Percentiles rank a stretch among this genome's conserved stretches.
Conservation (phyloP, 2,329 filamentous ascomycete genomes). For the Aspergillus bombycis region DNA sequence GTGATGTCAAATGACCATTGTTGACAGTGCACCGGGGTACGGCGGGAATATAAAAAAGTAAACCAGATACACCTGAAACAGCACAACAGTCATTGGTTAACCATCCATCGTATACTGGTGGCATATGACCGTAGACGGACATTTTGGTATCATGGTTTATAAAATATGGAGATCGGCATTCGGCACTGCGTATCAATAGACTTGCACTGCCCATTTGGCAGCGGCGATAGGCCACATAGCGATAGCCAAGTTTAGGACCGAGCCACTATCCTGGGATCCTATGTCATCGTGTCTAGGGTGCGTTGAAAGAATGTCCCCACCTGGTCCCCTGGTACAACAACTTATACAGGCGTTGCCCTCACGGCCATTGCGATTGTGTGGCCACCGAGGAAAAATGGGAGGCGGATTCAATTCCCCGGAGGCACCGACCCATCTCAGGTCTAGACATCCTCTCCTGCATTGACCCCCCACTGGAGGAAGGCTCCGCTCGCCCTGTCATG, state of each 20-base stretch:
- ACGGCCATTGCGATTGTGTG: neutral
- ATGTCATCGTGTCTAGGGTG: neutral
- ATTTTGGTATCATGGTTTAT: neutral
- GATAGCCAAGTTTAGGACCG: too few species aligned
- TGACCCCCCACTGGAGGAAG: neutral
- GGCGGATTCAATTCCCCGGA: neutral
- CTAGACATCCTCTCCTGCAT: neutral
- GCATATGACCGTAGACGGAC: neutral
- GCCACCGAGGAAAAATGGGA: neutral
- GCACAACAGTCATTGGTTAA: neutral
- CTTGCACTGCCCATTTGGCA: neutral
- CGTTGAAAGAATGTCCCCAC: neutral
- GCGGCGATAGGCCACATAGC: neutral
- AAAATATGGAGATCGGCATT: neutral
- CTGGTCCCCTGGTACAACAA: neutral
- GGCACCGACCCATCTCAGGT: neutral
- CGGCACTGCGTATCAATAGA: neutral
- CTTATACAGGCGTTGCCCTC: neutral
- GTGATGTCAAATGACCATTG: neutral
- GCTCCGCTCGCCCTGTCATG: neutral
- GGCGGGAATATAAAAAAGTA: neutral
- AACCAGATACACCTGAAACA: neutral
- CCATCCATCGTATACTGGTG: neutral
- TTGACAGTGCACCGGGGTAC: neutral
- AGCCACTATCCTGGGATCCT: neutral